Evolutionary conservation across 2,329 filamentous ascomycete genomes (phyloP).

Genomic region (Zymoseptoria ardabiliae): DNA sequence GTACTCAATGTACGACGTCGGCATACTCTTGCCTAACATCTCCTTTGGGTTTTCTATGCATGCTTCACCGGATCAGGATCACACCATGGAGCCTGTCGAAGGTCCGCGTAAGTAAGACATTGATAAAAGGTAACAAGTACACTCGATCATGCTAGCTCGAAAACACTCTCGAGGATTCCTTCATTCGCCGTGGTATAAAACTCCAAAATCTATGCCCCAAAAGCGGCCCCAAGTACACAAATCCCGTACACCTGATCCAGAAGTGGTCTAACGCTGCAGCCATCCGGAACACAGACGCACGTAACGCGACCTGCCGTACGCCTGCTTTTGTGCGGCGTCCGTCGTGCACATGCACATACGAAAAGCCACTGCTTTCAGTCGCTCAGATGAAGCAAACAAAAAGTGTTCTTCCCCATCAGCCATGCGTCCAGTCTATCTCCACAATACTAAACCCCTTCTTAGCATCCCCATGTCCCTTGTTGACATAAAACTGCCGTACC

Average conservation of each 20-base stretch:
- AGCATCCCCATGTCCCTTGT: conserved; percentile 5
- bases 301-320: background rate
- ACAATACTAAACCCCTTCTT: conserved; percentile 15
- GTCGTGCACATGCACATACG: background rate
- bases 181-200: background rate
- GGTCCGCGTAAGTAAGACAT: too few species aligned
- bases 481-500: conserved; percentile 26
- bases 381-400: background rate
- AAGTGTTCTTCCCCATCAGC: background rate
- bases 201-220: background rate
- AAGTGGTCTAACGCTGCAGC: background rate
- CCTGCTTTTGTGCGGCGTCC: background rate
- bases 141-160: background rate
- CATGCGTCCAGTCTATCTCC: conserved; percentile 23
- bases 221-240: background rate
- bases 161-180: background rate
- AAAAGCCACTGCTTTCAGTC: background rate
- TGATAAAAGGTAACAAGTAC: background rate
- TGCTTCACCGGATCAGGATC: background rate
- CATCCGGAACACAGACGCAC: background rate
- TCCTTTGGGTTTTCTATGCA: background rate
- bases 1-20: background rate
- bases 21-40: background rate
- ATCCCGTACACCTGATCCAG: background rate
- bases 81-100: too few species aligned